A percentile compares a stretch with the other conserved stretches of the same genome.
Conservation (phyloP, 805 yeast genomes). For the Wickerhamomyces ciferrii region DNA sequence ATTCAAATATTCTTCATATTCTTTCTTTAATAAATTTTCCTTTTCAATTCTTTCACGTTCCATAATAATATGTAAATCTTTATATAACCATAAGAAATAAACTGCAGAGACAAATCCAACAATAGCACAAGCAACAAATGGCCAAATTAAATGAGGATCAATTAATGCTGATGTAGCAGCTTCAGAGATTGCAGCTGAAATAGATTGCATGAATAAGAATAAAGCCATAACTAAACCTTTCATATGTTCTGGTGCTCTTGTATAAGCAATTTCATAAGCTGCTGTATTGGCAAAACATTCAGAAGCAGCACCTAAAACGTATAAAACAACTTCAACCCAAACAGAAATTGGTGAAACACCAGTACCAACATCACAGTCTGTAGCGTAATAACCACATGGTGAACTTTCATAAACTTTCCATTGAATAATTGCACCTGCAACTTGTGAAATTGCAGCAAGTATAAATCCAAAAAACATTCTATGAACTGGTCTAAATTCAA, state of each 20-base stretch:
- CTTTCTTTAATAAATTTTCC: not conserved
- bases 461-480: conserved; percentile 65
- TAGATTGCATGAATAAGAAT: conserved; percentile 63
- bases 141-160: conserved; percentile 65
- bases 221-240: conserved; percentile 35
- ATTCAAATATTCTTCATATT: not conserved
- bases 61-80: conserved; percentile 2
- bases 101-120: conserved; percentile 53
- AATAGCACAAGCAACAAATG: conserved; percentile 54
- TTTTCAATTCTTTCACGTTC: not conserved
- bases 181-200: conserved; percentile 70
- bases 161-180: conserved; percentile 62
- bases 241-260: conserved; percentile 62
- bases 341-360: conserved; percentile 40
- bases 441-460: conserved; percentile 36
- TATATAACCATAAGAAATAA: conserved; percentile 34
- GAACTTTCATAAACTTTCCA: conserved; percentile 59
- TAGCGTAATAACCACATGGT: conserved; percentile 62
- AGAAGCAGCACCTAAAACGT: conserved; percentile 62
- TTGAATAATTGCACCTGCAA: conserved; percentile 51
- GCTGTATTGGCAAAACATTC: conserved; percentile 76
- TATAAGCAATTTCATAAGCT: conserved; percentile 76
- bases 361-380: conserved; percentile 32
- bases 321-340: conserved; percentile 60
- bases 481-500: conserved; percentile 60